Percentiles rank a stretch among this genome's conserved stretches.
phyloP scores from a whole-genome alignment of 768 basidiomycete genomes.

The Boletellus ananas region DNA sequence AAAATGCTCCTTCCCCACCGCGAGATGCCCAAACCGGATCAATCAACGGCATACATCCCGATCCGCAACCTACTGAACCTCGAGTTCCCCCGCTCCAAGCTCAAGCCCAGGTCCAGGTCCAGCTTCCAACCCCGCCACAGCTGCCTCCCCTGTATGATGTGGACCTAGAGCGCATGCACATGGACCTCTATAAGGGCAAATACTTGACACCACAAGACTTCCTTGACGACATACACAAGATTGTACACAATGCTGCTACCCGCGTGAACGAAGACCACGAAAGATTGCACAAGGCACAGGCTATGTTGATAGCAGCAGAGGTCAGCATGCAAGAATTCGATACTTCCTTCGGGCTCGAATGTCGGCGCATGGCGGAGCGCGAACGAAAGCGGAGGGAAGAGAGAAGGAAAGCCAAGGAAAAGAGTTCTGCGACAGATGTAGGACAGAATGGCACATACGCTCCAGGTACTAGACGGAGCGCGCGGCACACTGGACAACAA shows the following conservation, averaged over 20 bases:
- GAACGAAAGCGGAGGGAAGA: conserved; percentile 67
- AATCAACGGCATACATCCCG: conserved; percentile 35
- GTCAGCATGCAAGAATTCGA: conserved; percentile 88
- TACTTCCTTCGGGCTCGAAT: conserved; percentile 71
- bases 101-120: conserved; percentile 33
- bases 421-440: conserved; percentile 15
- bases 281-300: conserved; percentile 74
- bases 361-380: conserved; percentile 78
- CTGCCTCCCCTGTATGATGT: conserved; percentile 68
- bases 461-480: conserved; percentile 63
- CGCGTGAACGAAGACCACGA: conserved; percentile 65
- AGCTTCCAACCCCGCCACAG: conserved; percentile 34
- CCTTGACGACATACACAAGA: conserved; percentile 76
- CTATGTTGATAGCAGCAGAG: conserved; percentile 83
- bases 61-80: conserved; percentile 17
- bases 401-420: conserved; percentile 37
- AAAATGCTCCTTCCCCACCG: conserved; percentile 23
- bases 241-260: conserved; percentile 69
- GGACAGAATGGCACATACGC: conserved; percentile 35
- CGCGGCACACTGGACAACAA: conserved; percentile 66
- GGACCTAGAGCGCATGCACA: conserved; percentile 90
- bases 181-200: conserved; percentile 74
- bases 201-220: conserved; percentile 90
- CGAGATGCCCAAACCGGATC: conserved; percentile 33
- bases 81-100: conserved; percentile 34